Percentiles rank a stretch among this genome's conserved stretches.
phyloP scores from a whole-genome alignment of 108 stramenopile species.

The Nitzschia inconspicua region DNA sequence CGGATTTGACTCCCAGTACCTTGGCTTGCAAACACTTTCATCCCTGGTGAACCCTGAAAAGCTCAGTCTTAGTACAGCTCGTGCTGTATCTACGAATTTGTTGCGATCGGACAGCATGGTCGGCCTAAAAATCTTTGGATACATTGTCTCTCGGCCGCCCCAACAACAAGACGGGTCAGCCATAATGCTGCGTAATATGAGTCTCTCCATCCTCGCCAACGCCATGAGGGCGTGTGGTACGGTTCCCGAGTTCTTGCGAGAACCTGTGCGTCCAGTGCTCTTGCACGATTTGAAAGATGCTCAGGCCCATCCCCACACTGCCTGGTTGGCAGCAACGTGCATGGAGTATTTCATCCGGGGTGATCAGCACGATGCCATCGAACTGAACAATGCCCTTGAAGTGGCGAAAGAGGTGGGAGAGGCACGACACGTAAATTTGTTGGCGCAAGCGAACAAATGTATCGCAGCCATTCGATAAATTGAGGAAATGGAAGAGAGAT shows the following conservation, averaged over 20 bases:
- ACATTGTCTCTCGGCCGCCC: conserved; percentile 31
- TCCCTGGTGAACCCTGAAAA: conserved; percentile 41
- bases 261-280: conserved; percentile 26
- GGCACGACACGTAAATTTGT: conserved; percentile 26
- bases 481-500: too few species aligned
- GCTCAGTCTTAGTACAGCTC: conserved; percentile 29
- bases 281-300: conserved; percentile 33
- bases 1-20: conserved; percentile 43
- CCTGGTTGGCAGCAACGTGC: conserved; percentile 22
- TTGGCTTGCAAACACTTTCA: conserved; percentile 44
- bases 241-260: conserved; percentile 20
- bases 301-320: conserved; percentile 28
- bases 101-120: conserved; percentile 27
- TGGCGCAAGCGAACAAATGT: conserved; percentile 37
- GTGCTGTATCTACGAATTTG: conserved; percentile 24
- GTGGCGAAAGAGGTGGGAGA: conserved; percentile 28
- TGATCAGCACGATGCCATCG: conserved; percentile 24
- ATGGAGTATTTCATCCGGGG: conserved; percentile 29
- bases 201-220: conserved; percentile 40
- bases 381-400: conserved; percentile 30
- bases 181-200: conserved; percentile 24
- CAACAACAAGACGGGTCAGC: conserved; percentile 35
- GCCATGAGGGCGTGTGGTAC: conserved; percentile 19
- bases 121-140: conserved; percentile 29
- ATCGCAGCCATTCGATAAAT: conserved; percentile 21